Conservation (phyloP, 768 basidiomycete species). For the Tricholomella constricta region DNA sequence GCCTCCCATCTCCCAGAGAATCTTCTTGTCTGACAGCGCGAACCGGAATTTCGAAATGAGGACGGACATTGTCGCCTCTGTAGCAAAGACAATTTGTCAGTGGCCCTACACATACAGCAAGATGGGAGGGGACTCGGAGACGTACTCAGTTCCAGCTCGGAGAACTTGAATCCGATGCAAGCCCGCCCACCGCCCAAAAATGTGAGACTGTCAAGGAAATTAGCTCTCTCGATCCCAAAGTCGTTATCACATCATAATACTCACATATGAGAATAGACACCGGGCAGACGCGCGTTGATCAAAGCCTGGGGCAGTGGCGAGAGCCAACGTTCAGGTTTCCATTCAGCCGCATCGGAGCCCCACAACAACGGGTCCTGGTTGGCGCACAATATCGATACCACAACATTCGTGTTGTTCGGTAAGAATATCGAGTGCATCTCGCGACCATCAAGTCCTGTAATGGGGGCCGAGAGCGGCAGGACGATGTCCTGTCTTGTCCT, state of each 20-base stretch:
- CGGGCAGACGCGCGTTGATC: constrained; percentile 21
- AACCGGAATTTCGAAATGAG: constrained; percentile 31
- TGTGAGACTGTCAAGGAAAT: constrained; percentile 35
- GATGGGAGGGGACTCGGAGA: background rate
- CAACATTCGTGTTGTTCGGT: constrained; percentile 31
- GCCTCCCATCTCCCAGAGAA: constrained; percentile 31
- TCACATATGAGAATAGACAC: constrained; percentile 26
- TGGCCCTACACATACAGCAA: background rate
- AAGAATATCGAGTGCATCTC: constrained; percentile 29
- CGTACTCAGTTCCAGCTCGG: constrained; percentile 55
- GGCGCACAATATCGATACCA: constrained; percentile 33
- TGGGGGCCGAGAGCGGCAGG: constrained; percentile 32
- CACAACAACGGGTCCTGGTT: constrained; percentile 40
- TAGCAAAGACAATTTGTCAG: no score
- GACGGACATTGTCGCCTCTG: constrained; percentile 30
- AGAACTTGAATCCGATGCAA: constrained; percentile 58
- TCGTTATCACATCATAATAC: background rate
- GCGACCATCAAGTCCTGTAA: constrained; percentile 25
- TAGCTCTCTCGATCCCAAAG: background rate
- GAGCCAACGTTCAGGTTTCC: constrained; percentile 46
- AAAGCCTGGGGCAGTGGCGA: constrained; percentile 28
- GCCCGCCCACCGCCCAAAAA: constrained; percentile 45
- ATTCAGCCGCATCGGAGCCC: constrained; percentile 43
- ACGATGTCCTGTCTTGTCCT: constrained; percentile 30
- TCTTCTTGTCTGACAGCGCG: constrained; percentile 22